These are phyloP conservation scores for Exserohilum turcica DNA, from an alignment of 2,329 filamentous ascomycete genomes.

Conservation along the genomic window DNA sequence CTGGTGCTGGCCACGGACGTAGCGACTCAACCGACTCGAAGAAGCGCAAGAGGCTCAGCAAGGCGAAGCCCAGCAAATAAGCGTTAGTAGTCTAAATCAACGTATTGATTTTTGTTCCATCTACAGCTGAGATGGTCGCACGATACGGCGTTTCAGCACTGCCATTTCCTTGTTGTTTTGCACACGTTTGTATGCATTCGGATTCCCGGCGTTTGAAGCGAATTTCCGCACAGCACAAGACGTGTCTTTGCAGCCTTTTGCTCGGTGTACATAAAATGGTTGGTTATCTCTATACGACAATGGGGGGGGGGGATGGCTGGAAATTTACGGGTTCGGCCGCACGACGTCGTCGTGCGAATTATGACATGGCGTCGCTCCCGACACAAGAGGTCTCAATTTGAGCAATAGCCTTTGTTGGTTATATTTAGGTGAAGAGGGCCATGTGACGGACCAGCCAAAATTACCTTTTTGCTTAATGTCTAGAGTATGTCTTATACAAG, in stretches of 20 bases:
- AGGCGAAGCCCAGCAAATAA: conserved; percentile 39
- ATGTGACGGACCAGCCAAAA: conserved; percentile 6
- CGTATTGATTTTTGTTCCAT: conserved; percentile 10
- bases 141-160: background rate
- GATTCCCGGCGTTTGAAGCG: conserved; percentile 8
- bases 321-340: conserved; percentile 1
- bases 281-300: conserved; percentile 5
- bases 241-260: conserved; percentile 4
- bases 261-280: conserved; percentile 20
- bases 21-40: conserved; percentile 44
- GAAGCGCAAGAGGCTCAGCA: conserved; percentile 45
- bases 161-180: background rate
- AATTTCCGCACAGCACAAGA: background rate
- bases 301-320: background rate
- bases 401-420: conserved; percentile 1
- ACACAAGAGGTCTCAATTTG: background rate
- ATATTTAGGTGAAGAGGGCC: conserved; percentile 4
- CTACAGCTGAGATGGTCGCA: background rate
- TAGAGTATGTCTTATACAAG: conserved; percentile 1
- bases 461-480: conserved; percentile 15
- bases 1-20: conserved; percentile 29
- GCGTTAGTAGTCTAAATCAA: background rate
- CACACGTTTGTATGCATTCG: conserved; percentile 5
- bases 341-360: conserved; percentile 14
- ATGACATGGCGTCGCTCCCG: conserved; percentile 22